Evolutionary conservation across 305 asterid species (phyloP), one percentile per base, ranked within the genome.

Genomic region (Fraxinus latifolia): DNA sequence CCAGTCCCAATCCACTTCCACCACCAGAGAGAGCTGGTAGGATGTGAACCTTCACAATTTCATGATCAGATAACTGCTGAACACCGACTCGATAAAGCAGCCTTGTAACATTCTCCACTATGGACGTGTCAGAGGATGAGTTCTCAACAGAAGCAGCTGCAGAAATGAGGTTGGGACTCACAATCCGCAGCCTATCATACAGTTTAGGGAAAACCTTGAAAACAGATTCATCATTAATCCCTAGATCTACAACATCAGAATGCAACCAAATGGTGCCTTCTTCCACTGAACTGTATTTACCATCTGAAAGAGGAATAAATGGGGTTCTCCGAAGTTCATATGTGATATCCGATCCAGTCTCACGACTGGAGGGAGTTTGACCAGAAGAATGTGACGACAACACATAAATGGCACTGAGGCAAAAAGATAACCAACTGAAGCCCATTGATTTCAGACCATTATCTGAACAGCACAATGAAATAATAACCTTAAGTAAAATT

Each of bases 231-330:
- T 90, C 90, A 74, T 78, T 83, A 67, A 77, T 80, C 65, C 91
- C 89, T 47, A 84, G 87, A 39, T 83, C 89, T 58, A 78, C 86
- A 53, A 84, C 89, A 83, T 89, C 91, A 39, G 87, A 80, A 72
- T 90, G 95, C 92, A 94, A 83, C 99, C 99, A 96, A 87, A 96
- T 86, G 68, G 92, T 82, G 73, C 91, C 97, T 62, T 90, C 92
- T 76, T 89, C 90, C 78, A 91, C 87, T 76, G 98, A 92, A 86
- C 92, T 84, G 88, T 89, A 90, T 81, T 79, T 91, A 60, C 97
- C 97, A 90, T 91, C 90, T n/a, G 92, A 90, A 84, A 96, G 98
- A 68, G 99, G 99, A 82, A 96, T 90, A 83, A 94, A 93, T 39
- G 93, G 94, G 78, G 82, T 84, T 86, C 89, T 93, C 87, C 58